Conservation (phyloP, 768 basidiomycete species). For the Suillus variegatus region DNA sequence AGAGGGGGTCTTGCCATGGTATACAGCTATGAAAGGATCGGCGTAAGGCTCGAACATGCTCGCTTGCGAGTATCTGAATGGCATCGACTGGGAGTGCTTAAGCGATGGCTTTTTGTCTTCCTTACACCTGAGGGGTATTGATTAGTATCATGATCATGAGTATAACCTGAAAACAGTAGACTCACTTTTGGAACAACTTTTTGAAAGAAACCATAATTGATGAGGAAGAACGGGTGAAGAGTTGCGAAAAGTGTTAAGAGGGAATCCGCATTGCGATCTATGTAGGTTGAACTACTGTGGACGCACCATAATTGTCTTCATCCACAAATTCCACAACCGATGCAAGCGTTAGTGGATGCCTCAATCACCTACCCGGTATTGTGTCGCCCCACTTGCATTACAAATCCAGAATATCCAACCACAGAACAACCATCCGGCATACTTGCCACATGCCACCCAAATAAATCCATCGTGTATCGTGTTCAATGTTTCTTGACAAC, state of each 20-base stretch:
- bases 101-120: background rate
- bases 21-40: background rate
- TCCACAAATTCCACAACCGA: background rate
- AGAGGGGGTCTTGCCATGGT: background rate
- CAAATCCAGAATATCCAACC: background rate
- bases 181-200: slow-evolving; percentile 11
- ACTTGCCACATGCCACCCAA: too few relatives aligned
- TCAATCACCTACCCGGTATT: background rate
- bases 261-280: background rate
- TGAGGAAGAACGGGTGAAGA: background rate
- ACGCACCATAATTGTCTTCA: background rate
- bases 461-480: background rate
- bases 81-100: background rate
- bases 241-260: background rate
- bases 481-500: background rate
- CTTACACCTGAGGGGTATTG: slow-evolving; percentile 3
- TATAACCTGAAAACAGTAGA: background rate
- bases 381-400: background rate
- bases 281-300: background rate
- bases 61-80: background rate
- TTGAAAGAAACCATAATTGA: background rate
- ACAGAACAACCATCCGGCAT: background rate
- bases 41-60: background rate
- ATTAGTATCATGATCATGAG: background rate
- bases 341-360: background rate